Evolutionary conservation across 2,329 filamentous ascomycete species (phyloP), one percentile per base, ranked within the genome.

Genomic region (Trichoderma harzianum): DNA sequence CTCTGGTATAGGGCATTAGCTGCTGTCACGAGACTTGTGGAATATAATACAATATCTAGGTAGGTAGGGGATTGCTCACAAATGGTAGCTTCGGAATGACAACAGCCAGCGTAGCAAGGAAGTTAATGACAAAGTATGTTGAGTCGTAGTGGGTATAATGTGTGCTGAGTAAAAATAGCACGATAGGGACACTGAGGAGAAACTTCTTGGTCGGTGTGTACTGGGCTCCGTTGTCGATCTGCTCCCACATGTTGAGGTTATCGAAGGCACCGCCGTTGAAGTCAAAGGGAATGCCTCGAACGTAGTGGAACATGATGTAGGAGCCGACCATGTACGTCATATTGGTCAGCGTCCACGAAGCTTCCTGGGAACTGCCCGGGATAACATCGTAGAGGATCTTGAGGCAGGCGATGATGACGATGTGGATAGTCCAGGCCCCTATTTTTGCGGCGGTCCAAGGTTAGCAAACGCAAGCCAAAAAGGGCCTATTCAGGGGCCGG

Each of bases 211-310:
- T 93, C 5, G 96, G 96, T 1, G 96, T 99, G 85, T 98, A 99
- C 82, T 99, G 96, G 77, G 96, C 96, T 61, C 96, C 96, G 79
- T 98, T 97, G 86, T 99, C 96, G 82, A 99, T 99, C 85, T 99
- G 96, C 86, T 99, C 96, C 96, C 96, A 99, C 96, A 99, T 98
- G 85, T 98, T 99, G 79, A 99, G 88, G 83, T 99, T 98, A 87
- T 99, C 96, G 83, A 98, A 99, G 77, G 96, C 96, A 72, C 96
- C 96, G 71, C 93, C 92, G 81, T 99, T 99, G 88, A 99, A 99
- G 83, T 99, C 96, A 80, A 99, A 99, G 7, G 96, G 96, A 61
- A 98, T 94, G 77, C 96, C 96, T 80, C 95, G 94, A 77, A 99
- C 96, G 87, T 94, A 97, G 84, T 99, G 96, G 84, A 99, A 99